Percentiles rank a stretch among this genome's conserved stretches.
Conservation (phyloP, 1,284 basidiomycete species). For the Cutaneotrichosporon sp. region DNA sequence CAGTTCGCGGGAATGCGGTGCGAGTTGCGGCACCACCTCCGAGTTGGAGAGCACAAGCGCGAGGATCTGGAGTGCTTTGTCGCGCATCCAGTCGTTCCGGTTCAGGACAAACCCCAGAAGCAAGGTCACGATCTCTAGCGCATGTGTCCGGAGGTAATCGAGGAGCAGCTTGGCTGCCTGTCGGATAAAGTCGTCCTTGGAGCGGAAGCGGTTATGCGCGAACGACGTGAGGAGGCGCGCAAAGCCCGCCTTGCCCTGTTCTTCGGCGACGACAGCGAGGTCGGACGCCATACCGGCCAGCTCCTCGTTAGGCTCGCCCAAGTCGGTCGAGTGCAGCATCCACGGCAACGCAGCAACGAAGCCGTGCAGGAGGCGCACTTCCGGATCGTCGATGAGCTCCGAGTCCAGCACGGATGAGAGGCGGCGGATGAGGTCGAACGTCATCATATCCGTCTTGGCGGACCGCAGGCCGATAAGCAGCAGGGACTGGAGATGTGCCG, state of each 20-base stretch:
- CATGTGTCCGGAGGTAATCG: constrained; percentile 61
- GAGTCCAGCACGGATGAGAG: constrained; percentile 62
- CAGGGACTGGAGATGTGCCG: constrained; percentile 65
- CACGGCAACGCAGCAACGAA: constrained; percentile 82
- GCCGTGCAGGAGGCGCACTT: constrained; percentile 71
- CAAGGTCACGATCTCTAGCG: constrained; percentile 71
- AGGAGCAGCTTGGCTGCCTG: constrained; percentile 80
- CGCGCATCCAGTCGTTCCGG: constrained; percentile 71
- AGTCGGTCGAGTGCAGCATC: constrained; percentile 75
- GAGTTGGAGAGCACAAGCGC: constrained; percentile 83
- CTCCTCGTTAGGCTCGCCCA: constrained; percentile 59
- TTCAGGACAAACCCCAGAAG: constrained; percentile 85
- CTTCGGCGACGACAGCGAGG: constrained; percentile 66
- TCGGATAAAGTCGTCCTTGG: constrained; percentile 87
- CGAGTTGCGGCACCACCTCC: constrained; percentile 68
- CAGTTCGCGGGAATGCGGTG: constrained; percentile 73
- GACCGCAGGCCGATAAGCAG: constrained; percentile 78
- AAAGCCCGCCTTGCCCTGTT: constrained; percentile 68
- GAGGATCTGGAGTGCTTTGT: constrained; percentile 78
- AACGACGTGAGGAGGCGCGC: constrained; percentile 81
- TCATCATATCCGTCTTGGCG: constrained; percentile 61
- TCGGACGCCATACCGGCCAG: constrained; percentile 70
- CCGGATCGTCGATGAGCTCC: constrained; percentile 66
- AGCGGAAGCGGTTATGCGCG: constrained; percentile 79
- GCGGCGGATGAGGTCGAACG: constrained; percentile 65